phyloP scores from a whole-genome alignment of 2,329 filamentous ascomycete genomes.

The Geosmithia putterillii region DNA sequence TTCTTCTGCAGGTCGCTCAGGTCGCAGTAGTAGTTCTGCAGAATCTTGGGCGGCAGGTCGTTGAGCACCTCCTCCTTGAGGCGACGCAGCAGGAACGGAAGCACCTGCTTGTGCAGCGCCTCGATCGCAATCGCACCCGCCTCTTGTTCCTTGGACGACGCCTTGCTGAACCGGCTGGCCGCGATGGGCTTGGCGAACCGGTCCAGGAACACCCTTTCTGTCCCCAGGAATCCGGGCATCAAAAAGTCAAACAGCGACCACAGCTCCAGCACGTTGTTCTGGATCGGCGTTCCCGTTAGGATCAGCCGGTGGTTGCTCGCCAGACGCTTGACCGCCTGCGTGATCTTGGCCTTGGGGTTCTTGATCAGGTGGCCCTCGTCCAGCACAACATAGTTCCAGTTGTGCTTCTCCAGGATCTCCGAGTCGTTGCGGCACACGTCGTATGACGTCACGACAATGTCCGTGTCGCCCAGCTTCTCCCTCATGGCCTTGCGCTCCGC shows the following conservation, averaged over 20 bases:
- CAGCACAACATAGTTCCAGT: conserved; percentile 94
- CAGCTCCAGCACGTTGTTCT: conserved; percentile 92
- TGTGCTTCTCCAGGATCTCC: conserved; percentile 71
- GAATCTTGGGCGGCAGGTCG: conserved; percentile 91
- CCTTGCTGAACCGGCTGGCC: conserved; percentile 89
- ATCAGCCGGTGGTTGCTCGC: conserved; percentile 90
- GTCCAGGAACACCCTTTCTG: conserved; percentile 90
- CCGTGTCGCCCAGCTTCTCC: conserved; percentile 59
- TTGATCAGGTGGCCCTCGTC: conserved; percentile 98
- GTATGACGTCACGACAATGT: conserved; percentile 95
- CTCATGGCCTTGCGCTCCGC: conserved; percentile 63
- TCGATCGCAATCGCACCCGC: conserved; percentile 92
- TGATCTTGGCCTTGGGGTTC: conserved; percentile 95
- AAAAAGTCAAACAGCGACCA: conserved; percentile 99
- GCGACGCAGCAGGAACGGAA: conserved; percentile 89
- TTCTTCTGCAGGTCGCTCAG: conserved; percentile 89
- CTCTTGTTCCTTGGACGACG: conserved; percentile 96
- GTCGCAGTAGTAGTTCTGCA: conserved; percentile 99
- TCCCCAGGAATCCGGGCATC: conserved; percentile 95
- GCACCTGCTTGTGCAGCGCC: conserved; percentile 94
- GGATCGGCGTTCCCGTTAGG: conserved; percentile 90
- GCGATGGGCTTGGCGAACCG: conserved; percentile 92
- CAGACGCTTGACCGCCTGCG: conserved; percentile 80
- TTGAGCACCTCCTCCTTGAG: conserved; percentile 96
- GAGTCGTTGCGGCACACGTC: conserved; percentile 95